Evolutionary conservation across 805 yeast species (phyloP).

Genomic region (Yamadazyma endophytica): DNA sequence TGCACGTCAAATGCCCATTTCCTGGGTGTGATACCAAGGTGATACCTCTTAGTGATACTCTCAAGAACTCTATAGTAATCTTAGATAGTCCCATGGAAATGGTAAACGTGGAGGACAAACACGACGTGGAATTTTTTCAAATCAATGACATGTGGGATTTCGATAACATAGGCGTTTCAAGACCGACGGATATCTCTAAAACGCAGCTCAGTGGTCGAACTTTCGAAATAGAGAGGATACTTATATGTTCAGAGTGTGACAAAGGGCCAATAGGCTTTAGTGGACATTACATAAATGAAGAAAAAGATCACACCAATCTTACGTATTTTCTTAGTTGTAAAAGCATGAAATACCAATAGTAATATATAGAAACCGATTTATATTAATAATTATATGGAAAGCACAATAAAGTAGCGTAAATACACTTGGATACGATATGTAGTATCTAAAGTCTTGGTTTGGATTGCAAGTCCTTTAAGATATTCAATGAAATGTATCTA

Average conservation of each 20-base stretch:
- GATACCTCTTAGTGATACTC: conserved; percentile 11
- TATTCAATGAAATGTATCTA: conserved; percentile 35
- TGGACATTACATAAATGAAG: conserved; percentile 28
- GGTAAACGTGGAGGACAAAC: conserved; percentile 13
- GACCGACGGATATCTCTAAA: conserved; percentile 26
- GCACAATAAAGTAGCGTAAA: too few relatives aligned
- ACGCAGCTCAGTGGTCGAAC: conserved; percentile 9
- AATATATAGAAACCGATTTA: conserved; percentile 1
- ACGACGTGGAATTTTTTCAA: conserved; percentile 27
- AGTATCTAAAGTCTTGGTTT: conserved; percentile 20
- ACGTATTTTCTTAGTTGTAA: conserved; percentile 42
- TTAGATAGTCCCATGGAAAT: conserved; percentile 26
- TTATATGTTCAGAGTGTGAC: conserved; percentile 75
- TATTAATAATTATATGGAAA: too few relatives aligned
- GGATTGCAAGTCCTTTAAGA: conserved; percentile 29
- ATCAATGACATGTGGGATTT: conserved; percentile 71
- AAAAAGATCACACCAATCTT: conserved; percentile 29
- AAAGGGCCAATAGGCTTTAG: conserved; percentile 75
- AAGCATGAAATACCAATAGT: conserved; percentile 36
- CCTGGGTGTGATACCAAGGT: conserved; percentile 20
- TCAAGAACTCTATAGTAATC: conserved; percentile 1
- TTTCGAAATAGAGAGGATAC: conserved; percentile 44
- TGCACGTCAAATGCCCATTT: conserved; percentile 24
- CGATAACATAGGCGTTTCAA: conserved; percentile 74
- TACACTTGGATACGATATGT: not conserved